These are phyloP conservation scores for Osmozyma mogii DNA, from an alignment of 805 yeast species.

Conservation along the genomic window DNA sequence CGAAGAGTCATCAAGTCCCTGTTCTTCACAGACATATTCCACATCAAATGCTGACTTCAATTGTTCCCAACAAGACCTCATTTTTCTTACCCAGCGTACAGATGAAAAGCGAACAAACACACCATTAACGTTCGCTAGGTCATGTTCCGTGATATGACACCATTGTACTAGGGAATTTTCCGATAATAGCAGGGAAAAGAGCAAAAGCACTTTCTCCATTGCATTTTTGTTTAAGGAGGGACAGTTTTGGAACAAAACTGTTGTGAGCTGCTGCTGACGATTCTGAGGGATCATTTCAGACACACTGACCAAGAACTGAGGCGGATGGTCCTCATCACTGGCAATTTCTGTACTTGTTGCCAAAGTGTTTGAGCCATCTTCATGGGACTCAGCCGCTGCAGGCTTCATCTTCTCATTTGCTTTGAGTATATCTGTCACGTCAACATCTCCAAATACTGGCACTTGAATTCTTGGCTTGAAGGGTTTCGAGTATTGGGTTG, in stretches of 20 bases:
- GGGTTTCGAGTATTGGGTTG: neutral
- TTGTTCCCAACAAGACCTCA: no score
- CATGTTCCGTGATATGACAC: no score
- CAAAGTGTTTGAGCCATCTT: constrained; percentile 1
- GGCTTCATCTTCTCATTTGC: constrained; percentile 1
- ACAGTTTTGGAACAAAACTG: constrained; percentile 26
- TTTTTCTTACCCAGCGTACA: no score
- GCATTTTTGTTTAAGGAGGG: constrained; percentile 20
- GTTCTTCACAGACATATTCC: no score
- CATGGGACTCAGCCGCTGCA: no score
- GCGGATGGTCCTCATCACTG: constrained; percentile 6
- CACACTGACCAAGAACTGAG: constrained; percentile 18
- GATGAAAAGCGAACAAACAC: no score
- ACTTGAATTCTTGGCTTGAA: neutral
- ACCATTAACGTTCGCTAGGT: no score
- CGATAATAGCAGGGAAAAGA: constrained; percentile 9
- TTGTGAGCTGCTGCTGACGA: constrained; percentile 27
- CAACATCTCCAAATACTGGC: constrained; percentile 4
- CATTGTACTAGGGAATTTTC: no score
- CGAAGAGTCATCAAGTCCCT: no score
- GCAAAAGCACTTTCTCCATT: constrained; percentile 26
- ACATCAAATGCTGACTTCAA: neutral
- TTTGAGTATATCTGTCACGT: constrained; percentile 6
- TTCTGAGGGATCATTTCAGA: constrained; percentile 24
- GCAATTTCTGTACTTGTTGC: constrained; percentile 1